Conservation (phyloP, 2,329 filamentous ascomycete species). For the Aspergillus brunneoviolaceus region DNA sequence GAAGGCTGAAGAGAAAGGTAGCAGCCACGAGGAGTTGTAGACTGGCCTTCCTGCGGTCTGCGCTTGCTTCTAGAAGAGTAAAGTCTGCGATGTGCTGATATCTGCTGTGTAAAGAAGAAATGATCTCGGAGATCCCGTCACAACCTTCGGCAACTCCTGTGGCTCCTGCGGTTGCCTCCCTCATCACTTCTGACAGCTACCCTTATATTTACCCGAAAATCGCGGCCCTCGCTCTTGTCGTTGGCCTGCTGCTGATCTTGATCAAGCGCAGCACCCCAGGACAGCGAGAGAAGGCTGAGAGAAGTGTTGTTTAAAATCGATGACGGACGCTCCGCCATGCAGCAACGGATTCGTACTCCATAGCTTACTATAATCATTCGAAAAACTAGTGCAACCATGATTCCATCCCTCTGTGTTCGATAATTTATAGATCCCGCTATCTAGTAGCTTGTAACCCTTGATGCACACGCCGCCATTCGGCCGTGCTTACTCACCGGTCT, state of each 20-base stretch:
- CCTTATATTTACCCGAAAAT: constrained; percentile 16
- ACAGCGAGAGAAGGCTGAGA: constrained; percentile 16
- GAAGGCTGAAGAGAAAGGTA: constrained; percentile 55
- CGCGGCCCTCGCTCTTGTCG: constrained; percentile 20
- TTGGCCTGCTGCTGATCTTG: constrained; percentile 21
- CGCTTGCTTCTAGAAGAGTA: constrained; percentile 25
- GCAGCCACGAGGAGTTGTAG: constrained; percentile 66
- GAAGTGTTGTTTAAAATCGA: constrained; percentile 16
- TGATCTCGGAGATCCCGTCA: constrained; percentile 19
- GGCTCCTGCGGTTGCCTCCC: constrained; percentile 9
- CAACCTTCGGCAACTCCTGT: constrained; percentile 10
- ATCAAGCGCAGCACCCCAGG: constrained; percentile 12
- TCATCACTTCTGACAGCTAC: constrained; percentile 11
- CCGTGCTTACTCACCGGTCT: not conserved
- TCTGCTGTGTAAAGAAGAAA: constrained; percentile 21
- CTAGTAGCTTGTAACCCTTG: not conserved
- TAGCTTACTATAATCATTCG: not conserved
- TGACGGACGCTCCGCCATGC: not conserved
- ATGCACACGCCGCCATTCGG: not conserved
- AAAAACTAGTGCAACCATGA: not conserved
- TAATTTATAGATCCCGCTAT: not conserved
- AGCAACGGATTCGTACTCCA: not conserved
- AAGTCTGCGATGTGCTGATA: constrained; percentile 35
- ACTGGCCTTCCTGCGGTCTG: constrained; percentile 29
- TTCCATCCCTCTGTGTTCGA: not conserved